Evolutionary conservation across 2,329 filamentous ascomycete genomes (phyloP).

Genomic region (Sporothrix brasiliensis): DNA sequence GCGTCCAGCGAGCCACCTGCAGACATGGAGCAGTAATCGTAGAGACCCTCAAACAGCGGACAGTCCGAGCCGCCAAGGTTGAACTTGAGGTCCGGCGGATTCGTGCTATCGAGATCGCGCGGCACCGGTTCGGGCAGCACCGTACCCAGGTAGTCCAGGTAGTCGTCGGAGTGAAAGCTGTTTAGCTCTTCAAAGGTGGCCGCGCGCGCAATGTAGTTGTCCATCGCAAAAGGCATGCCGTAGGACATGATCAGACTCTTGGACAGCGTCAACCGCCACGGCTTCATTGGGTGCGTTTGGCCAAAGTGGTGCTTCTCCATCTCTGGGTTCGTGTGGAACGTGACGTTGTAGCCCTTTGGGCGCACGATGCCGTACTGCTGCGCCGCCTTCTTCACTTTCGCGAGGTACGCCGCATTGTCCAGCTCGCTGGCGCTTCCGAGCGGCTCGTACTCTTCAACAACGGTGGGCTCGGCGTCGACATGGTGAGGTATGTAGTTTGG

Average conservation of each 20-base stretch:
- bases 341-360: conserved; percentile 86
- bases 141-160: conserved; percentile 82
- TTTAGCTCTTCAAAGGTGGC: conserved; percentile 87
- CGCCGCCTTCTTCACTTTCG: conserved; percentile 60
- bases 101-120: conserved; percentile 66
- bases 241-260: conserved; percentile 95
- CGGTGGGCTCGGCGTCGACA: conserved; percentile 52
- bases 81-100: conserved; percentile 69
- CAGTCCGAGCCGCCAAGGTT: conserved; percentile 92
- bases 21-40: conserved; percentile 92
- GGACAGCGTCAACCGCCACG: conserved; percentile 92
- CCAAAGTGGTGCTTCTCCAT: conserved; percentile 98
- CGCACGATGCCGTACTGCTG: conserved; percentile 70
- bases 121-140: conserved; percentile 67
- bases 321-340: conserved; percentile 91
- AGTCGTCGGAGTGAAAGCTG: conserved; percentile 84
- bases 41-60: conserved; percentile 93
- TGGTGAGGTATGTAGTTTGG: conserved; percentile 64
- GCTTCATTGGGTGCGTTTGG: conserved; percentile 97
- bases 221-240: conserved; percentile 95
- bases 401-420: conserved; percentile 60
- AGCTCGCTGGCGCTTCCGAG: conserved; percentile 56
- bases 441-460: conserved; percentile 58
- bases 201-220: conserved; percentile 81
- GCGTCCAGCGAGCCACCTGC: conserved; percentile 89